These are phyloP conservation scores for Lachancea nothofagi DNA, from an alignment of 805 yeast species.

Conservation along the genomic window DNA sequence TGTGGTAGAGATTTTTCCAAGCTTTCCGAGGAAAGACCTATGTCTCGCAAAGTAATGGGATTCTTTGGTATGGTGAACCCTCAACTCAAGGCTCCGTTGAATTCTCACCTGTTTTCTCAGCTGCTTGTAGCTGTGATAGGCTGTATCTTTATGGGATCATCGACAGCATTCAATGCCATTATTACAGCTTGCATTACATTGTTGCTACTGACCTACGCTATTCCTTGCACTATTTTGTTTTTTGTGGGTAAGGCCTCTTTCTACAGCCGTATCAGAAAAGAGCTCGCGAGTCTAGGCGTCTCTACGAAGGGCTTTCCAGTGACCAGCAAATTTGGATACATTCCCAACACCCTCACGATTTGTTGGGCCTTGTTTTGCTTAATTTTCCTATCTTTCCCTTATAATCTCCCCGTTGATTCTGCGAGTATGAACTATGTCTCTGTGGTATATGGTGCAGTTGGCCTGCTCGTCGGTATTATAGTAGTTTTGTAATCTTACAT, in stretches of 20 bases:
- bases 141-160: slow-evolving; percentile 58
- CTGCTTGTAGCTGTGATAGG: slow-evolving; percentile 50
- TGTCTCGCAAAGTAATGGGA: slow-evolving; percentile 31
- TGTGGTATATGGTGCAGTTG: slow-evolving; percentile 37
- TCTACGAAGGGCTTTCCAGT: neutral
- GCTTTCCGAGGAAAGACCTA: slow-evolving; percentile 25
- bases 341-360: slow-evolving; percentile 38
- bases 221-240: slow-evolving; percentile 48
- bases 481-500: neutral
- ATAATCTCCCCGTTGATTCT: slow-evolving; percentile 46
- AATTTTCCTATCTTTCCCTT: slow-evolving; percentile 48
- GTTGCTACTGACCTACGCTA: slow-evolving; percentile 49
- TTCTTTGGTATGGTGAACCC: slow-evolving; percentile 38
- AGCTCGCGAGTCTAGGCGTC: neutral
- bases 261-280: slow-evolving; percentile 5
- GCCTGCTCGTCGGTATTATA: slow-evolving; percentile 9
- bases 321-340: neutral
- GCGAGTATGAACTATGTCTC: slow-evolving; percentile 52
- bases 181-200: slow-evolving; percentile 57
- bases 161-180: slow-evolving; percentile 62
- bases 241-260: slow-evolving; percentile 39
- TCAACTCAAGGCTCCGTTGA: slow-evolving; percentile 48
- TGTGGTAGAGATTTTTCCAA: slow-evolving; percentile 61
- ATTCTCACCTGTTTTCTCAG: slow-evolving; percentile 53
- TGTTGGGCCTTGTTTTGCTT: slow-evolving; percentile 46